Base-by-base conservation (phyloP, 768 basidiomycete genomes). In the Lactarius psammicola region DNA sequence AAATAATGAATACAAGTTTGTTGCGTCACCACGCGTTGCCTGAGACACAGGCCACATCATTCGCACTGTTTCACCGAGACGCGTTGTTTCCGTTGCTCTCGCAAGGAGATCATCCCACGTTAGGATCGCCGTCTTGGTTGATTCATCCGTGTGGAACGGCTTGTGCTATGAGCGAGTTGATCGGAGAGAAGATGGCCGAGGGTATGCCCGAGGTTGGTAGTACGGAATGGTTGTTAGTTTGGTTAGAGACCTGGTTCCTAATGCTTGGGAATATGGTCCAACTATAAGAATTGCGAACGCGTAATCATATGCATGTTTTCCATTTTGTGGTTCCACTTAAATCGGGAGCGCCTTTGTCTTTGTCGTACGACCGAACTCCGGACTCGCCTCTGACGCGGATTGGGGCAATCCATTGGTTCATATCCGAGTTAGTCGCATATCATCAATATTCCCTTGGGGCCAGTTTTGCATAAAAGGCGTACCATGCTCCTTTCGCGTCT, bases 81-180 rank as follows among this genome's bases (percentile, higher is more conserved):
- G 80, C 84, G 1, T 75, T 84, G 6, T 89, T 94, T 71, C 91
- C 94, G 11, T 75, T 95, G 26, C 76, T 96, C 11, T 91, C 93
- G 15, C 92, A 93, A 71, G 90, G 90, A 10, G 94, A 96, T 64
- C 94, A 95, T 71, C 94, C 93, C 0, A 85, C 81, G 6, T 79
- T 90, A 34, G 88, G 86, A 26, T 84, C 78, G 2, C 87, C 88
- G 10, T 87, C 85, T 62, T 96, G 92, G 92, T 92, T 87, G 72
- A 78, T 96, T 44, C 94, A 96, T 74, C 94, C 94, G 11, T 96
- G 94, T 74, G 87, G 91, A 74, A 90, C 87, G 4, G 80, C 81
- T 11, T 75, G 75, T 38, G 84, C 86, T 1, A 84, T 96, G 1
- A 77, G 78, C 28, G 94, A 95, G 75, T 77, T 96, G 26, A 73